Evolutionary conservation across 805 yeast species (phyloP), one percentile per base, ranked within the genome.

Genomic region (Blastobotrys muscicola): DNA sequence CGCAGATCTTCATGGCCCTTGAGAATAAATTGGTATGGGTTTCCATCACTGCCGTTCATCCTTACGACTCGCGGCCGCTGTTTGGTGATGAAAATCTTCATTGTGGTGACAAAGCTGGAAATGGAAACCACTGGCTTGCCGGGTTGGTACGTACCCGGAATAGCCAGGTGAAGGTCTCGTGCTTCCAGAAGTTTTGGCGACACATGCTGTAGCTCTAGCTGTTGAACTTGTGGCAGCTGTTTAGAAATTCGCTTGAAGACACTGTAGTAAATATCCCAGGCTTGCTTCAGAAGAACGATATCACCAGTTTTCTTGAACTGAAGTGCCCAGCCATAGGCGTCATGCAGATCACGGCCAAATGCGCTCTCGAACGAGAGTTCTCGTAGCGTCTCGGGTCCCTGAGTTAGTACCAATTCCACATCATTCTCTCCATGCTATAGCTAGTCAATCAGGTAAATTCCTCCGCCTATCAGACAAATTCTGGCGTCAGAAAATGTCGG

Each of bases 1-100:
- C 99, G 76, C 43, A 92, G 85, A 70, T 92, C 99, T 66, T 92
- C 99, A 58, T 92, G 97, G 1, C 97, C 98, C 64, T 92, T 92
- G 56, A 92, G 69, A 1, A 72, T 66, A 62, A 78, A 94, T 54
- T 76, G 83, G 59, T 94, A 87, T 33, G 82, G 85, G 56, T 83
- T 85, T 47, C 98, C 98, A 62, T 92, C 96, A 54, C 85, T 82
- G 8, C 97, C 98, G 48, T 72, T 70, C 39, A 86, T 75, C 11
- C 80, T 74, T 47, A 86, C 62, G 54, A 84, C 78, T 58, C 99
- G 77, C 5, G 99, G 99, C 55, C 97, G 76, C 64, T 94, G 99
- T 58, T 92, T 92, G 0, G 97, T 89, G 0, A 95, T 79, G 46
- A 92, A 89, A 9, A 92, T 95, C 3, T 85, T 70, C 49, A 92